These are phyloP conservation scores for Albophoma yamanashiensis DNA, from an alignment of 2,329 filamentous ascomycete species.

Conservation along the genomic window DNA sequence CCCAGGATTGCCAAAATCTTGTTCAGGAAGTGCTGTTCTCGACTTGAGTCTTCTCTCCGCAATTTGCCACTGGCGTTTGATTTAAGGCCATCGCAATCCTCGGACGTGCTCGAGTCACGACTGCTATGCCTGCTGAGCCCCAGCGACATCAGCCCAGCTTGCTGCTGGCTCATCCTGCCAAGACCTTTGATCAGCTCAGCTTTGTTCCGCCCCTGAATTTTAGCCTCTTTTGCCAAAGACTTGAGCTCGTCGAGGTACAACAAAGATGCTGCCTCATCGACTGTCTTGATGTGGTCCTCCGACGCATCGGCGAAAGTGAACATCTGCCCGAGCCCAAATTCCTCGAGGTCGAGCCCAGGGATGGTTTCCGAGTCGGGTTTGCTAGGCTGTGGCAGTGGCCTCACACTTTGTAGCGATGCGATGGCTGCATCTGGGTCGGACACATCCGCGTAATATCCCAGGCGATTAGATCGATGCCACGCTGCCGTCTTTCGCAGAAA, in stretches of 20 bases:
- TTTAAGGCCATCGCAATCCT: constrained; percentile 24
- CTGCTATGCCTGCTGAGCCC: constrained; percentile 56
- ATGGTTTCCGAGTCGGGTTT: constrained; percentile 7
- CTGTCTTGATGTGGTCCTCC: constrained; percentile 57
- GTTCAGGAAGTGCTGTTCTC: constrained; percentile 62
- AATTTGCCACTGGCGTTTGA: constrained; percentile 7
- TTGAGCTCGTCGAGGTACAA: constrained; percentile 86
- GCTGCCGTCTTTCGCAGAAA: constrained; percentile 85
- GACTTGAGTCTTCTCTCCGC: constrained; percentile 37
- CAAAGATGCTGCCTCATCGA: constrained; percentile 76
- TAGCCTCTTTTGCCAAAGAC: constrained; percentile 71
- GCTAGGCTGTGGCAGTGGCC: constrained; percentile 38
- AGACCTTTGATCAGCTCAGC: constrained; percentile 66
- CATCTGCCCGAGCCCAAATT: constrained; percentile 33
- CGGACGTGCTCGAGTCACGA: constrained; percentile 39
- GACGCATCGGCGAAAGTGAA: constrained; percentile 79
- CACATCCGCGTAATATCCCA: constrained; percentile 79
- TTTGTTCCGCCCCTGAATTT: constrained; percentile 82
- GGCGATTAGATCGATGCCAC: constrained; percentile 73
- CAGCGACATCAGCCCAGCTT: constrained; percentile 63
- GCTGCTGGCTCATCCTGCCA: constrained; percentile 60
- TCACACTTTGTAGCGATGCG: constrained; percentile 46
- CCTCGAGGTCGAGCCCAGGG: constrained; percentile 26
- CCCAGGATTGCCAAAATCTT: constrained; percentile 73
- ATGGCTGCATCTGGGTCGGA: constrained; percentile 60